These are phyloP conservation scores for Pulveroboletus sp. DNA, from an alignment of 768 basidiomycete genomes.

Conservation along the genomic window DNA sequence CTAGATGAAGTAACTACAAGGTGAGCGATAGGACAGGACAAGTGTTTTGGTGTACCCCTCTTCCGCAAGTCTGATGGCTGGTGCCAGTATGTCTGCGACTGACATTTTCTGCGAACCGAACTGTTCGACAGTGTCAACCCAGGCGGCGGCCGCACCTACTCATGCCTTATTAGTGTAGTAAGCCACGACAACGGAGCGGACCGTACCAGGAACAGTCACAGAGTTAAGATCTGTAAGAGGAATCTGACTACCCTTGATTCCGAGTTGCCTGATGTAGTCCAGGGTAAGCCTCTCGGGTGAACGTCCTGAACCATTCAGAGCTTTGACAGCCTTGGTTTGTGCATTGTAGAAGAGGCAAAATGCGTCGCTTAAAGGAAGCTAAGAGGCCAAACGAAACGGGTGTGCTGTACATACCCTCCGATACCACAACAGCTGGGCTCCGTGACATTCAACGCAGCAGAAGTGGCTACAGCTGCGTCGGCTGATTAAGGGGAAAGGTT, in stretches of 20 bases:
- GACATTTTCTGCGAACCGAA: conserved; percentile 70
- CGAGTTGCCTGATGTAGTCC: conserved; percentile 64
- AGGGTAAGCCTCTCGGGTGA: conserved; percentile 77
- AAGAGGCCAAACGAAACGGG: conserved; percentile 7
- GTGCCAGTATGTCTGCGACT: conserved; percentile 70
- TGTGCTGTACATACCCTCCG: conserved; percentile 57
- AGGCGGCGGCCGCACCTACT: conserved; percentile 86
- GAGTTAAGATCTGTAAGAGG: conserved; percentile 79
- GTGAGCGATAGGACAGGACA: background rate
- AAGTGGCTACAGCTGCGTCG: conserved; percentile 91
- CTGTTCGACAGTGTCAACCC: conserved; percentile 82
- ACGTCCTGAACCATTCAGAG: conserved; percentile 87
- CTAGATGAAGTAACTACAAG: conserved; percentile 33
- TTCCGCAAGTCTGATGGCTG: conserved; percentile 89
- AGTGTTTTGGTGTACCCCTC: conserved; percentile 58
- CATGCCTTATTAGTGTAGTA: conserved; percentile 16
- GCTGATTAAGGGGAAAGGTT: conserved; percentile 38
- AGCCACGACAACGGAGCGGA: background rate
- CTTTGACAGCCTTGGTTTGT: conserved; percentile 74
- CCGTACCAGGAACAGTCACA: conserved; percentile 79
- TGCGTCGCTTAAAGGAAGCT: conserved; percentile 53
- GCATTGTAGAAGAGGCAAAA: conserved; percentile 94
- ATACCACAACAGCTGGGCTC: conserved; percentile 90
- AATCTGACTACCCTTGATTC: conserved; percentile 63
- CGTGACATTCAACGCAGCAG: conserved; percentile 88